phyloP scores from a whole-genome alignment of 345 rosid genomes.

The Bretschneidera sinensis region DNA sequence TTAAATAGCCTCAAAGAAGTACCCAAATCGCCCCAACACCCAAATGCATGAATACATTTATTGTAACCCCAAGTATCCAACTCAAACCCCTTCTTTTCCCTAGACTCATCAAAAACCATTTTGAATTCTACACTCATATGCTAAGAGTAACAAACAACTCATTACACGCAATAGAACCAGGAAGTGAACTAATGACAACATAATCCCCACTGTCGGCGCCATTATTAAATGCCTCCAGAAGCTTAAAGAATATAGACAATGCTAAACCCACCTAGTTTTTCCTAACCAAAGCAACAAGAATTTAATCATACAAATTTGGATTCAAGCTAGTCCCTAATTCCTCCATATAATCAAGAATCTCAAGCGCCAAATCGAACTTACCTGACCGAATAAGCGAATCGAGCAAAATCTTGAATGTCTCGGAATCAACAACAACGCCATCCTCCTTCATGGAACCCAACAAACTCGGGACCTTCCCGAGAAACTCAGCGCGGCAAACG shows the following conservation, averaged over 20 bases:
- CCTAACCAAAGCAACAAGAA: conserved; percentile 60
- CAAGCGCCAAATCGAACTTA: conserved; percentile 59
- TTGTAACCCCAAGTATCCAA: conserved; percentile 71
- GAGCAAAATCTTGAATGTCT: conserved; percentile 53
- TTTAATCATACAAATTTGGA: conserved; percentile 50
- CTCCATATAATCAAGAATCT: conserved; percentile 74
- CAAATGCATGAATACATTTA: conserved; percentile 80
- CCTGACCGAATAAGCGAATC: conserved; percentile 51
- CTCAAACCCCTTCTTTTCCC: conserved; percentile 39
- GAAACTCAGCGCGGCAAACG: conserved; percentile 49
- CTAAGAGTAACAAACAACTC: conserved; percentile 61
- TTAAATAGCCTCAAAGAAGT: conserved; percentile 61
- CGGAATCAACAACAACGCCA: conserved; percentile 43
- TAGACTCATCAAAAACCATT: conserved; percentile 40
- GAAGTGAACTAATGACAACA: conserved; percentile 31
- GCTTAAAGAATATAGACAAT: conserved; percentile 61
- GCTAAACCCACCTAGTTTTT: conserved; percentile 58
- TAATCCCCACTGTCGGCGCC: conserved; percentile 8
- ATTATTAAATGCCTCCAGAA: conserved; percentile 38
- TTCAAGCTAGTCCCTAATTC: conserved; percentile 43
- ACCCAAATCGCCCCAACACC: conserved; percentile 74
- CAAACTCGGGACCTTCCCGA: conserved; percentile 59
- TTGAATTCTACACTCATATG: conserved; percentile 55
- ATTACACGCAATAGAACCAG: conserved; percentile 56
- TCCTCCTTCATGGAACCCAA: conserved; percentile 62